Evolutionary conservation across 768 basidiomycete genomes (phyloP).

Genomic region (Thelephora ganbajun): DNA sequence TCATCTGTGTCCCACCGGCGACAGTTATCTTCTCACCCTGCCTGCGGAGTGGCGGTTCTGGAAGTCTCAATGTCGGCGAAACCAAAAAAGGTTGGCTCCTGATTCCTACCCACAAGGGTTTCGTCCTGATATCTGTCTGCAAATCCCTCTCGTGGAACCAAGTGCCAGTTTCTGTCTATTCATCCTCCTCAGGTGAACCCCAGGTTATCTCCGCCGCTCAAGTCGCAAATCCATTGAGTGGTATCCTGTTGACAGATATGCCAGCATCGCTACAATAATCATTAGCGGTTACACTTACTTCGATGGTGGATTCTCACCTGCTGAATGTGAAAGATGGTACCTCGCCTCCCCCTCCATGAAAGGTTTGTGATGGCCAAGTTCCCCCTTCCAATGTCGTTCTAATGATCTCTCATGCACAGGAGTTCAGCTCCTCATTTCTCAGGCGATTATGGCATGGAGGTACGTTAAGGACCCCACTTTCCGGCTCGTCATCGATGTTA

Average conservation of each 20-base stretch:
- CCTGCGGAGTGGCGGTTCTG: slow-evolving; percentile 16
- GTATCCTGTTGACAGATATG: slow-evolving; percentile 6
- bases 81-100: not conserved
- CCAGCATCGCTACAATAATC: slow-evolving; percentile 10
- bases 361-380: slow-evolving; percentile 23
- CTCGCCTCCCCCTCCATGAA: slow-evolving; percentile 44
- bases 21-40: slow-evolving; percentile 14
- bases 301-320: slow-evolving; percentile 30
- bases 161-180: slow-evolving; percentile 24
- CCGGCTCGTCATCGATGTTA: not conserved
- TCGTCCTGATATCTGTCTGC: not conserved
- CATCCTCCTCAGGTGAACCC: slow-evolving; percentile 31
- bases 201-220: no score
- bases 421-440: slow-evolving; percentile 48
- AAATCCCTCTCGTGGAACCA: not conserved
- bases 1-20: not conserved
- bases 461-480: slow-evolving; percentile 12
- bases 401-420: slow-evolving; percentile 20
- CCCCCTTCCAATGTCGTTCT: not conserved
- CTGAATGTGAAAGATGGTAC: slow-evolving; percentile 33
- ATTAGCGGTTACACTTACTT: slow-evolving; percentile 39
- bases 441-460: slow-evolving; percentile 51
- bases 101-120: no score
- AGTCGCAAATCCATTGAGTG: not conserved
- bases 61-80: slow-evolving; percentile 10